A percentile compares a stretch with the other conserved stretches of the same genome.
These are phyloP conservation scores for Pythium angustatum DNA, from an alignment of 352 stramenopile species.

Conservation along the genomic window DNA sequence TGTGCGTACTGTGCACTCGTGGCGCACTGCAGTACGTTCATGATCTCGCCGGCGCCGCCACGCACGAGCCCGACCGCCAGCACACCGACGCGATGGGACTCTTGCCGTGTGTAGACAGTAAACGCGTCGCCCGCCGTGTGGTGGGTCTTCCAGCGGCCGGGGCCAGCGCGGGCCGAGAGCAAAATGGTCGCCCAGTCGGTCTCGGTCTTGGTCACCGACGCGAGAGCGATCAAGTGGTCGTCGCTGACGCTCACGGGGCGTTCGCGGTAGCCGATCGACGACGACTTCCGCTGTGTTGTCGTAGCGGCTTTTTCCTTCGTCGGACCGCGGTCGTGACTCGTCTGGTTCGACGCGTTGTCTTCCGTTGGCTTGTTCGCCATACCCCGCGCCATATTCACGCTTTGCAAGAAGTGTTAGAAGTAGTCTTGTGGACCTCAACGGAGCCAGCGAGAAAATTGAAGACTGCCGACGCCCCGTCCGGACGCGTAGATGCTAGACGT, in stretches of 20 bases:
- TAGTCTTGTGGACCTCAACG: no score
- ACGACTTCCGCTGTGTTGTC: background rate
- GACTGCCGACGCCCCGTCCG: no score
- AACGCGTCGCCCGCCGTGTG: conserved; percentile 2
- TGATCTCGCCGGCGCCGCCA: conserved; percentile 19
- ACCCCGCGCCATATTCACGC: no score
- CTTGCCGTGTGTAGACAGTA: conserved; percentile 18
- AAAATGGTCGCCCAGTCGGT: conserved; percentile 17
- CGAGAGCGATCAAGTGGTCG: conserved; percentile 1
- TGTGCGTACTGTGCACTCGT: conserved; percentile 19
- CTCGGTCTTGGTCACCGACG: background rate
- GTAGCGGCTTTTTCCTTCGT: no score
- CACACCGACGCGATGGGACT: conserved; percentile 13
- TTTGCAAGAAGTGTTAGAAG: no score
- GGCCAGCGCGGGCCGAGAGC: conserved; percentile 12
- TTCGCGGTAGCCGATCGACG: background rate
- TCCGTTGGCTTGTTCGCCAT: no score
- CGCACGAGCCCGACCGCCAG: conserved; percentile 16
- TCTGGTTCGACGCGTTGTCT: background rate
- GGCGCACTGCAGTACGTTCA: conserved; percentile 20
- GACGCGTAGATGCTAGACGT: no score
- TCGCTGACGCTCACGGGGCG: background rate
- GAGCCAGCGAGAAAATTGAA: no score
- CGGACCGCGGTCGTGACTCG: background rate
- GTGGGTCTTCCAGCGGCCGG: conserved; percentile 5